Conservation (phyloP, 225 moss, liverwort and hornwort genomes). For the Bryoerythrophyllum caledonicum region DNA sequence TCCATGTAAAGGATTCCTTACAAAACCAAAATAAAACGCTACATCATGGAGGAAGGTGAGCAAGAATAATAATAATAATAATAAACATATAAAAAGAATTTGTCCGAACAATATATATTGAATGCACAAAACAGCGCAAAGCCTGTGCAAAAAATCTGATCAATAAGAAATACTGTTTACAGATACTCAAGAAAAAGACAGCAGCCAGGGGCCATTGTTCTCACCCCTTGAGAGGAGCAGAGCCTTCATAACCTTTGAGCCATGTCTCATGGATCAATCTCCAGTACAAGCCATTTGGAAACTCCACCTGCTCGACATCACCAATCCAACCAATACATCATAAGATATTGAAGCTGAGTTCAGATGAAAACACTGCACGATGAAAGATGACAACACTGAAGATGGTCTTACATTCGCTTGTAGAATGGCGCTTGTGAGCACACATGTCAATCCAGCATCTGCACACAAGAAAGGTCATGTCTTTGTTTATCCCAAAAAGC, state of each 20-base stretch:
- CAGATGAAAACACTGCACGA: neutral
- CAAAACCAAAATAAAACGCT: neutral
- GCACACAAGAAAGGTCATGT: conserved; percentile 6
- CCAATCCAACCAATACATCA: neutral
- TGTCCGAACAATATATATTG: neutral
- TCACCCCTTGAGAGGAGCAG: conserved; percentile 22
- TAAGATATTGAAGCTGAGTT: neutral
- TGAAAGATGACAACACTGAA: neutral
- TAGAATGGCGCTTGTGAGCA: conserved; percentile 41
- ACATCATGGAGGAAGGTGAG: neutral
- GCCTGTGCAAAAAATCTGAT: conserved; percentile 14
- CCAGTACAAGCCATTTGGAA: conserved; percentile 83
- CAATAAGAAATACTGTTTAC: conserved; percentile 5
- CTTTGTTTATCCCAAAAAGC: neutral
- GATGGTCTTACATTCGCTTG: conserved; percentile 42
- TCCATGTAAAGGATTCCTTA: neutral
- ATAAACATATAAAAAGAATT: neutral
- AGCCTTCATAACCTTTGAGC: conserved; percentile 61
- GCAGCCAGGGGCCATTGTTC: neutral
- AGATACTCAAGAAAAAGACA: neutral
- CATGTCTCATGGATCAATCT: conserved; percentile 78
- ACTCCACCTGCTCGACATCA: conserved; percentile 53
- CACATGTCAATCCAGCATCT: conserved; percentile 43
- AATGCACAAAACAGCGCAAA: conserved; percentile 9
- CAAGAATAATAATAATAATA: neutral